Evolutionary conservation across 1,284 basidiomycete genomes (phyloP).

Genomic region (Sphagnurus paluster): DNA sequence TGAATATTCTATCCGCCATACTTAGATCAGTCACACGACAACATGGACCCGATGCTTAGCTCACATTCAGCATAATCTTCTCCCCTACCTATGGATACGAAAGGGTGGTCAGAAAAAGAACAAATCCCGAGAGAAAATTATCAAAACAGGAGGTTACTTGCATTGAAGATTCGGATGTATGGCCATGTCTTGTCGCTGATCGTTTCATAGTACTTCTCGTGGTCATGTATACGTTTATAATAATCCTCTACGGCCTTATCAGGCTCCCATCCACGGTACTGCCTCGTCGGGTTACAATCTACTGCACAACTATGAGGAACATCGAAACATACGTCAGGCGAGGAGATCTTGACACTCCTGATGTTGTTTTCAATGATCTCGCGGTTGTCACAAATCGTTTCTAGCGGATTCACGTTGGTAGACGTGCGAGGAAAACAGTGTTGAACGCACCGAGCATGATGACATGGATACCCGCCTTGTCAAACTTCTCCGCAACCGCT

Average conservation of each 20-base stretch:
- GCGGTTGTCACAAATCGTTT: constrained; percentile 85
- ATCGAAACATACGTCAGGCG: constrained; percentile 81
- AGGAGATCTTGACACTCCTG: constrained; percentile 95
- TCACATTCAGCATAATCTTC: constrained; percentile 87
- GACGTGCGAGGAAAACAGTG: no score
- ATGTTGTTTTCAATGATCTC: constrained; percentile 95
- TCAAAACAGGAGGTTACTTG: constrained; percentile 29
- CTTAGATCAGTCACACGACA: neutral
- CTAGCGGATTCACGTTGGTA: no score
- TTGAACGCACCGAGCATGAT: constrained; percentile 85
- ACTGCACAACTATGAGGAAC: constrained; percentile 3
- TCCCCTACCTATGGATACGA: constrained; percentile 91
- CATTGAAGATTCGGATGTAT: constrained; percentile 96
- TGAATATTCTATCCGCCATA: constrained; percentile 67
- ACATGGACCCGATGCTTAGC: constrained; percentile 25
- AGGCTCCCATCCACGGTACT: constrained; percentile 94
- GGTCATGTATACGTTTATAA: constrained; percentile 84
- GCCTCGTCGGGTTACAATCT: constrained; percentile 8
- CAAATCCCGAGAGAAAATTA: no score
- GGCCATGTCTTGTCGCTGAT: constrained; percentile 86
- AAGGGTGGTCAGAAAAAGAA: no score
- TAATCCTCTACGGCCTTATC: constrained; percentile 93
- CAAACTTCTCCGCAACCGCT: constrained; percentile 81
- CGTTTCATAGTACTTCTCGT: constrained; percentile 88
- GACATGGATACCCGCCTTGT: constrained; percentile 84